These are phyloP conservation scores for Oxyria digyna DNA, from an alignment of 148 eudicot species.

Conservation along the genomic window DNA sequence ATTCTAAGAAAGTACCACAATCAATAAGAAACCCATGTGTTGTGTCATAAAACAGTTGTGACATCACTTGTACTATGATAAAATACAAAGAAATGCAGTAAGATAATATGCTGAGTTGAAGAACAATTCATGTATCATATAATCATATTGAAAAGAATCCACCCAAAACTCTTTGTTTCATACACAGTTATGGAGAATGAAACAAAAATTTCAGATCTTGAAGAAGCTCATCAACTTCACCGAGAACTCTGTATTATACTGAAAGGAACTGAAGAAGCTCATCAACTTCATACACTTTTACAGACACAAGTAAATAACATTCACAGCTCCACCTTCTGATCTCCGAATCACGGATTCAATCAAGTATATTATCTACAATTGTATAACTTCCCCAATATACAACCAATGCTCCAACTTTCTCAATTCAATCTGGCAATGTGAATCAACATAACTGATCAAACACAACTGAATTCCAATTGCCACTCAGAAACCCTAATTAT, in stretches of 20 bases:
- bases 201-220: neutral
- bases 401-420: neutral
- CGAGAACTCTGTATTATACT: neutral
- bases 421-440: neutral
- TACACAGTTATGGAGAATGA: neutral
- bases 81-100: neutral
- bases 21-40: neutral
- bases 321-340: neutral
- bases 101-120: neutral
- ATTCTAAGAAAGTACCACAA: neutral
- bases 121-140: neutral
- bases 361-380: neutral
- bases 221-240: neutral
- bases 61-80: neutral
- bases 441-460: neutral
- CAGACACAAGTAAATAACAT: neutral
- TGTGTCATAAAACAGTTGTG: neutral
- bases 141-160: too few relatives aligned
- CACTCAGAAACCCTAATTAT: conserved; percentile 1
- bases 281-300: neutral
- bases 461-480: neutral
- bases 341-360: neutral
- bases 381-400: neutral
- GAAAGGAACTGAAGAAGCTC: conserved; percentile 2
- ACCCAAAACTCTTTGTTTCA: too few relatives aligned